Evolutionary conservation across 257 asterid genomes (phyloP).

Genomic region (Hygrophila difformis): DNA sequence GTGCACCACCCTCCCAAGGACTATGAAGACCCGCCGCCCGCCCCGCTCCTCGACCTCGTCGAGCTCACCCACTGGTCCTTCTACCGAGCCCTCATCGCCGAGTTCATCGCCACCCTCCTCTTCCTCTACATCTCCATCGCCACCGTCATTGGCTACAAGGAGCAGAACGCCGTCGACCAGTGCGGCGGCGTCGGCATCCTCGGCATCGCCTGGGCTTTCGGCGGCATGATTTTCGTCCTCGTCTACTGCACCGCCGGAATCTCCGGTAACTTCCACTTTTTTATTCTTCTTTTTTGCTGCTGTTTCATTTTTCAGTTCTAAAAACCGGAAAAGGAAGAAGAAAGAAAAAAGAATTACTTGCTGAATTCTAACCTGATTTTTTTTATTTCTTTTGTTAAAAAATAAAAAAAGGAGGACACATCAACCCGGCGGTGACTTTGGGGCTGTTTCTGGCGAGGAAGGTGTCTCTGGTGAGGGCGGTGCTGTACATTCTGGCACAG

Average conservation of each 20-base stretch:
- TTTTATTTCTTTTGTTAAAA: neutral
- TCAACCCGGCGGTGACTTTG: conserved; percentile 82
- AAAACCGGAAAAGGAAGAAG: too few species aligned
- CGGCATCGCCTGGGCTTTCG: conserved; percentile 86
- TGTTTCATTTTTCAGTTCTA: neutral
- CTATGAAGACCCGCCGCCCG: conserved; percentile 81
- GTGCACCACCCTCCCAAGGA: conserved; percentile 46
- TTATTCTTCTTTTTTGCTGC: neutral
- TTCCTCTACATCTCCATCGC: conserved; percentile 80
- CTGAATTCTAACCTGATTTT: too few species aligned
- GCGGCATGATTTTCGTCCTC: conserved; percentile 82
- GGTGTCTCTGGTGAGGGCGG: conserved; percentile 60
- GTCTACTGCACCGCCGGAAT: conserved; percentile 95
- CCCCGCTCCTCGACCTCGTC: conserved; percentile 48
- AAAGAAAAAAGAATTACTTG: too few species aligned
- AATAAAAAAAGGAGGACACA: conserved; percentile 85
- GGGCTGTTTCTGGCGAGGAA: conserved; percentile 73
- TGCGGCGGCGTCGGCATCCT: conserved; percentile 82
- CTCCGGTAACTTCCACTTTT: conserved; percentile 33
- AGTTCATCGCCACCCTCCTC: conserved; percentile 83
- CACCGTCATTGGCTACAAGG: conserved; percentile 77
- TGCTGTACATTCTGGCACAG: conserved; percentile 61
- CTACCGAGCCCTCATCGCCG: conserved; percentile 76
- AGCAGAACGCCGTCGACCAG: conserved; percentile 37
- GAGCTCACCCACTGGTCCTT: conserved; percentile 78